These are phyloP conservation scores for Spergularia marina DNA, from an alignment of 148 eudicot genomes.

Conservation along the genomic window DNA sequence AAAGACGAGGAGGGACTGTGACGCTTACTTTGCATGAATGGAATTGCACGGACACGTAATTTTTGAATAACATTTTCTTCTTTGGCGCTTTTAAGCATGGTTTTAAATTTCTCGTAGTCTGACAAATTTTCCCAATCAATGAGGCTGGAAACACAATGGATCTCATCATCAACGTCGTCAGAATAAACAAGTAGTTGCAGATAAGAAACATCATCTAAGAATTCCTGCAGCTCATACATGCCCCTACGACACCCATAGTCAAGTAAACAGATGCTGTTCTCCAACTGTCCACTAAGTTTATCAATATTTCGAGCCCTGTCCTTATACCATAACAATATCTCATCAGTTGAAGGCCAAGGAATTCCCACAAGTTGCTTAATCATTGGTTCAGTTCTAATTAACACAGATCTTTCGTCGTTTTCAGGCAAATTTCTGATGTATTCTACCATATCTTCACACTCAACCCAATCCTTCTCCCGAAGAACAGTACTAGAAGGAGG, in stretches of 20 bases:
- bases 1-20: conserved; percentile 23
- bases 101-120: conserved; percentile 83
- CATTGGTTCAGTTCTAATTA: conserved; percentile 70
- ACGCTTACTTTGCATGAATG: conserved; percentile 63
- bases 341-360: conserved; percentile 73
- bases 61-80: conserved; percentile 63
- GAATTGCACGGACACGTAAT: conserved; percentile 64
- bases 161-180: conserved; percentile 49
- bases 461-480: conserved; percentile 95
- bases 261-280: conserved; percentile 67
- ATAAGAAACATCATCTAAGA: conserved; percentile 68
- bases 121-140: conserved; percentile 73
- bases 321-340: conserved; percentile 76
- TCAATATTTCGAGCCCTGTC: conserved; percentile 87
- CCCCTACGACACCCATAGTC: conserved; percentile 84
- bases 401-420: conserved; percentile 39
- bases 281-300: conserved; percentile 84
- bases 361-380: conserved; percentile 47
- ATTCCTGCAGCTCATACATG: conserved; percentile 60
- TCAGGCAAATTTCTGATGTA: conserved; percentile 42
- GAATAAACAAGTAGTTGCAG: conserved; percentile 81
- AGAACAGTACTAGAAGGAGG: conserved; percentile 61
- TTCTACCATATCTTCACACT: conserved; percentile 67
- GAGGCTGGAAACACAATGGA: conserved; percentile 53
- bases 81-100: conserved; percentile 66